phyloP scores from a whole-genome alignment of 257 asterid genomes.

The Jaltomata sinuosa region DNA sequence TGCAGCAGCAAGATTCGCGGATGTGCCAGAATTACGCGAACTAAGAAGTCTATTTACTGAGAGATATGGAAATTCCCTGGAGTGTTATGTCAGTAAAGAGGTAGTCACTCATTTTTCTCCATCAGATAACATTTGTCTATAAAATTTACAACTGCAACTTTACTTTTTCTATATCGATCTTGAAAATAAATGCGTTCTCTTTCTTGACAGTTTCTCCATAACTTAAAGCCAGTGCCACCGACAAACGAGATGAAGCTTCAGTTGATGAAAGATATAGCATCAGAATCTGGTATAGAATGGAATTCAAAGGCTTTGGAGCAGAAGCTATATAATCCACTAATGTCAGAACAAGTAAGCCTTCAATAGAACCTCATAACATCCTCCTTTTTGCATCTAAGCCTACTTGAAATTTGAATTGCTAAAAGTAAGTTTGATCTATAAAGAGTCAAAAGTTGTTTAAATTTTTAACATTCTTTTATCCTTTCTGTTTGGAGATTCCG shows the following conservation, averaged over 20 bases:
- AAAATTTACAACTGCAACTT: not conserved
- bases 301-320: slow-evolving; percentile 55
- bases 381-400: not conserved
- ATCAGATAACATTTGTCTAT: not conserved
- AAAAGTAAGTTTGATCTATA: not conserved
- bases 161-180: not conserved
- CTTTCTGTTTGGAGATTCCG: not conserved
- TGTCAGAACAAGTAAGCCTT: slow-evolving; percentile 29
- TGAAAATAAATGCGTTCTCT: not conserved
- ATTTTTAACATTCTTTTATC: not conserved
- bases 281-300: slow-evolving; percentile 57
- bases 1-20: slow-evolving; percentile 91
- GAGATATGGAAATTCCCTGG: slow-evolving; percentile 52
- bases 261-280: slow-evolving; percentile 61
- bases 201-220: slow-evolving; percentile 48
- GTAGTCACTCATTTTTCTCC: slow-evolving; percentile 14
- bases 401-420: not conserved
- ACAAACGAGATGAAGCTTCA: slow-evolving; percentile 55
- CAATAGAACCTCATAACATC: not conserved
- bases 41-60: slow-evolving; percentile 58
- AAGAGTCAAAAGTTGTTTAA: not conserved
- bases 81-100: slow-evolving; percentile 49
- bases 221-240: slow-evolving; percentile 36
- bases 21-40: slow-evolving; percentile 78
- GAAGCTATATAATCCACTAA: slow-evolving; percentile 32